A percentile compares a stretch with the other conserved stretches of the same genome.
phyloP scores from a whole-genome alignment of 225 moss, liverwort and hornwort genomes.

The Rhytidiadelphus loreus region DNA sequence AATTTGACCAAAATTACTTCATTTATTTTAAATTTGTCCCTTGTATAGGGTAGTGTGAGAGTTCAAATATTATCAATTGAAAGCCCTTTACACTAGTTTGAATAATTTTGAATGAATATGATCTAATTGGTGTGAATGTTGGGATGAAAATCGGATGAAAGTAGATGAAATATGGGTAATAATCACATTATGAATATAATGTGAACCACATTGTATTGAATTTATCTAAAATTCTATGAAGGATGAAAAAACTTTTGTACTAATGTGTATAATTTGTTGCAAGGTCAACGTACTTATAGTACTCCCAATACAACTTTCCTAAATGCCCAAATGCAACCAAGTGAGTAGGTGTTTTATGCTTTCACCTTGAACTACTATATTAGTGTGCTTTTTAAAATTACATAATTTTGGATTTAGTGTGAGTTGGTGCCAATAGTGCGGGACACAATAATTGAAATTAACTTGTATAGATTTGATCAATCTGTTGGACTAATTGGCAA shows the following conservation, averaged over 20 bases:
- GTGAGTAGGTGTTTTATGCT: background rate
- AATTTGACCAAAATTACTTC: background rate
- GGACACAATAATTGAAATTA: background rate
- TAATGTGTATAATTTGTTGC: background rate
- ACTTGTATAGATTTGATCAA: background rate
- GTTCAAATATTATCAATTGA: background rate
- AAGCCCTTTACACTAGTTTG: background rate
- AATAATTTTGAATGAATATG: background rate
- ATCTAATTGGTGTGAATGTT: background rate
- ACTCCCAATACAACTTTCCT: background rate
- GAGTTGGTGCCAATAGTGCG: background rate
- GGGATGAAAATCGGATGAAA: background rate
- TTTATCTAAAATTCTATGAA: background rate
- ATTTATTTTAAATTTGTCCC: background rate
- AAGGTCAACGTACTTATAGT: fast-evolving
- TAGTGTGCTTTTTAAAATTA: background rate
- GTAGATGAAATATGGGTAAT: background rate
- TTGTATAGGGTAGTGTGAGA: fast-evolving
- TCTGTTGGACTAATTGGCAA: background rate
- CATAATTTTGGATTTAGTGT: background rate
- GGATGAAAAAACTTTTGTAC: background rate
- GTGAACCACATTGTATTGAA: fast-evolving
- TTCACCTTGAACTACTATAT: background rate
- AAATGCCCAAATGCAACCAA: background rate
- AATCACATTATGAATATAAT: background rate